Evolutionary conservation across 164 flowering plant genomes (phyloP).

Genomic region (Vitis rupestris): DNA sequence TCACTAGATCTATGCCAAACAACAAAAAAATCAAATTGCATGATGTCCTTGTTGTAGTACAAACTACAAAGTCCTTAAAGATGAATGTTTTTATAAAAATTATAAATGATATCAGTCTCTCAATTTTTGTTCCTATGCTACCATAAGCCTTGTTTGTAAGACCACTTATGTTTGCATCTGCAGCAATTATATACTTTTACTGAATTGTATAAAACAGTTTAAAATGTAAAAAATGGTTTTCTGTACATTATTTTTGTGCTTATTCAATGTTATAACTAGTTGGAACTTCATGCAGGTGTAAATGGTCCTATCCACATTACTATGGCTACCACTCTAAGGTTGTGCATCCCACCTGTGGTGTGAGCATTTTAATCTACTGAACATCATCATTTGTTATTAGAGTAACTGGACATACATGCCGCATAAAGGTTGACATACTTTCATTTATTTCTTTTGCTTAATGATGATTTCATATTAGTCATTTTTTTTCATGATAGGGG

Average conservation of each 20-base stretch:
- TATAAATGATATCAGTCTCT: background rate
- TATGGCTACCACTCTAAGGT: slow-evolving; percentile 35
- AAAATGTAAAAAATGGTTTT: background rate
- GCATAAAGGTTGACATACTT: background rate
- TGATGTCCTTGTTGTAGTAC: too few relatives aligned
- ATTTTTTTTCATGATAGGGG: too few relatives aligned
- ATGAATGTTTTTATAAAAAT: too few relatives aligned
- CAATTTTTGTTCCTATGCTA: background rate
- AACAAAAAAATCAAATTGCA: too few relatives aligned
- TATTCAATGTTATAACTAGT: background rate
- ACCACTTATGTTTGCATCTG: background rate
- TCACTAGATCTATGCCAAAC: too few relatives aligned
- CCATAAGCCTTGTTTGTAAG: background rate
- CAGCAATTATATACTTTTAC: background rate
- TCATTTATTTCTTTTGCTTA: background rate
- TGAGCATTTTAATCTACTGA: background rate
- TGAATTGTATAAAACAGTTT: background rate
- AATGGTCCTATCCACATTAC: slow-evolving; percentile 37
- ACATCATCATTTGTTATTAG: background rate
- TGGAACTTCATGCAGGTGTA: slow-evolving; percentile 28
- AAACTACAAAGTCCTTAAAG: too few relatives aligned
- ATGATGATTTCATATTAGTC: too few relatives aligned
- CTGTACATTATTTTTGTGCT: background rate
- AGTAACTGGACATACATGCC: background rate
- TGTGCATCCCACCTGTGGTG: background rate